Base-by-base conservation (phyloP, 2,329 filamentous ascomycete species). In the Sporothrix schenckii region DNA sequence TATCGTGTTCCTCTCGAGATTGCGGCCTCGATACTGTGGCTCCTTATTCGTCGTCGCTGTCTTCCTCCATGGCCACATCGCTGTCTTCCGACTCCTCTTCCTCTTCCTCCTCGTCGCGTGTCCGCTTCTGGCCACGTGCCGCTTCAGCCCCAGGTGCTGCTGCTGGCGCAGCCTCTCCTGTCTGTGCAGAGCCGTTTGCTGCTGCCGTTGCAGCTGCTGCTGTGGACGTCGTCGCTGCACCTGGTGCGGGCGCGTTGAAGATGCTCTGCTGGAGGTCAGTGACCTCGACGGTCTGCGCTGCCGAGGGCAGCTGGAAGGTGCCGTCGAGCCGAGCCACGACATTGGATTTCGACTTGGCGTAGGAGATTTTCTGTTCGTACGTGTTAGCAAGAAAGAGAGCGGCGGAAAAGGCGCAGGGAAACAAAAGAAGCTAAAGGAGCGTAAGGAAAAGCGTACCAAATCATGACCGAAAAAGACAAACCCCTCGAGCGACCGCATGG, bases 261-360 rank as follows among this genome's bases (percentile, higher is more conserved):
- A 95, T 92, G 77, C 89, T 92, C 78, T 92, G 90, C 78, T 93
- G 91, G 60, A 92, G 83, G 74, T 92, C 90, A 3, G 91, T 93
- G 75, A 91, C 87, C 76, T 88, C 86, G 68, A 88, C 86, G 53
- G 82, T 83, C 70, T 86, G 84, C 39, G 84, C 81, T 53, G 80
- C 80, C 39, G 81, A 82, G 16, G 92, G 89, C 75, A 92, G 86
- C 77, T 90, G 89, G 81, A 93, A 97, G 16, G 92, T 94, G 73
- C 95, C 95, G 75, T 97, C 94, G 68, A 99, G 88, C 80, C 97
- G 97, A 47, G 93, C 89, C 73, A 99, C 88, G 30, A 91, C 91
- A 79, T 97, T 86, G 3, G 94, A 97, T 78, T 94, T 94, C 70
- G 90, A 89, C 80, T 94, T 97, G 70, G 92, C 93, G 79, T 98